A percentile compares a stretch with the other conserved stretches of the same genome.
Conservation (phyloP, 2,329 filamentous ascomycete genomes). For the Trichoderma breve region DNA sequence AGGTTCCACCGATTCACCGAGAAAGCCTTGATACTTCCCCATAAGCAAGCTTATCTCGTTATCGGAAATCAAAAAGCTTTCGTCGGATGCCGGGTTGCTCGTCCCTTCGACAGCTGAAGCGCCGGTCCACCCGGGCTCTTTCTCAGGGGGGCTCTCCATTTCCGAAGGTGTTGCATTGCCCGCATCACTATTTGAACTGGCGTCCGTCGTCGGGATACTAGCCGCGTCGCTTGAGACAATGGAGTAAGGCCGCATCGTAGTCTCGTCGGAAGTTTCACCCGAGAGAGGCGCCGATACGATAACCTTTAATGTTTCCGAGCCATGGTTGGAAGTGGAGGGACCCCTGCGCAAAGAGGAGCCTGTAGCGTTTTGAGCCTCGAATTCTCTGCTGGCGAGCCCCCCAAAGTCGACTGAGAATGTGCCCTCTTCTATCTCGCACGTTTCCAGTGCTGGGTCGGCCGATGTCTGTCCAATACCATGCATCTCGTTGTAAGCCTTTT, state of each 20-base stretch:
- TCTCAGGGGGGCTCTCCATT: constrained; percentile 31
- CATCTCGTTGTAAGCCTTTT: constrained; percentile 29
- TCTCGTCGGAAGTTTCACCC: neutral
- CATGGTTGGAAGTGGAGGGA: constrained; percentile 6
- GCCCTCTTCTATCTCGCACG: constrained; percentile 11
- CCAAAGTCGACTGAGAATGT: constrained; percentile 37
- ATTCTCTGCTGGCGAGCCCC: constrained; percentile 36
- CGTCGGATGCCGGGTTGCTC: constrained; percentile 29
- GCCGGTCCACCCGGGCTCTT: constrained; percentile 27
- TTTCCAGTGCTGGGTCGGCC: constrained; percentile 23
- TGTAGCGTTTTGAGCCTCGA: constrained; percentile 29
- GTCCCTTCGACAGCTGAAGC: constrained; percentile 23
- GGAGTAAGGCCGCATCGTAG: constrained; percentile 23
- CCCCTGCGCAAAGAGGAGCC: constrained; percentile 18
- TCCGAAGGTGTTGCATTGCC: constrained; percentile 40
- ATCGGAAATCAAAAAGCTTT: constrained; percentile 34
- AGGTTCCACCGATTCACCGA: constrained; percentile 34
- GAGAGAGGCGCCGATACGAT: constrained; percentile 17
- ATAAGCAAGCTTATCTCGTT: constrained; percentile 37
- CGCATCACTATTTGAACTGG: constrained; percentile 25
- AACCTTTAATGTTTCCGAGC: constrained; percentile 14
- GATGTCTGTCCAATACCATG: neutral
- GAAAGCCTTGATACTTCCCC: constrained; percentile 36
- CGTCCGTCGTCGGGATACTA: constrained; percentile 37
- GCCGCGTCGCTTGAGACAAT: constrained; percentile 38